Evolutionary conservation across 495 filamentous ascomycete species (phyloP).

Genomic region (Aspergillus sclerotioniger): DNA sequence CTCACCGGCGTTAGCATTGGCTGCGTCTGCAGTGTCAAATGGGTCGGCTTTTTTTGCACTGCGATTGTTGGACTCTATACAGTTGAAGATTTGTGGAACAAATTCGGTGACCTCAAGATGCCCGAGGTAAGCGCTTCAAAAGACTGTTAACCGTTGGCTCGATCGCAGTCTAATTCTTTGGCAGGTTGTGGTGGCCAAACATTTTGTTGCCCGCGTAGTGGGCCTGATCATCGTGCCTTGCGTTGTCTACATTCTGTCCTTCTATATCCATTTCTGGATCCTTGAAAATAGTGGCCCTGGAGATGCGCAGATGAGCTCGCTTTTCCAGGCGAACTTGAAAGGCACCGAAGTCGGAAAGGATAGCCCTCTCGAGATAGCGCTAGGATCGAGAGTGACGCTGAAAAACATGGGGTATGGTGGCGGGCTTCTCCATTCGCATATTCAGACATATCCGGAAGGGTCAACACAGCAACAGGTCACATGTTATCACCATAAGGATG

Average conservation of each 20-base stretch:
- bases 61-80: slow-evolving; percentile 95
- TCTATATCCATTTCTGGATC: slow-evolving; percentile 89
- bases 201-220: slow-evolving; percentile 74
- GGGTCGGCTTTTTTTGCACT: slow-evolving; percentile 93
- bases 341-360: slow-evolving; percentile 93
- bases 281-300: slow-evolving; percentile 93
- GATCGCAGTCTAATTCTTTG: slow-evolving; percentile 19
- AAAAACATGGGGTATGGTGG: slow-evolving; percentile 99
- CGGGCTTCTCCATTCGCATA: slow-evolving; percentile 94
- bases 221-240: slow-evolving; percentile 87
- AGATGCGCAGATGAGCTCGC: slow-evolving; percentile 98
- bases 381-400: slow-evolving; percentile 85
- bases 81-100: slow-evolving; percentile 95
- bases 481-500: slow-evolving; percentile 99
- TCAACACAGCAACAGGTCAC: slow-evolving; percentile 95
- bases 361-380: slow-evolving; percentile 86
- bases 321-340: slow-evolving; percentile 94
- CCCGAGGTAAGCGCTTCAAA: slow-evolving; percentile 56
- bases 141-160: background rate
- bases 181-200: slow-evolving; percentile 68
- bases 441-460: slow-evolving; percentile 94
- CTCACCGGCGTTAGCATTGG: slow-evolving; percentile 92
- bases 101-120: slow-evolving; percentile 94
- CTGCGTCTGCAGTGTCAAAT: slow-evolving; percentile 97
- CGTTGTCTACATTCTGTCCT: slow-evolving; percentile 89